These are phyloP conservation scores for Fusarium piperis DNA, from an alignment of 2,329 filamentous ascomycete species.

Conservation along the genomic window DNA sequence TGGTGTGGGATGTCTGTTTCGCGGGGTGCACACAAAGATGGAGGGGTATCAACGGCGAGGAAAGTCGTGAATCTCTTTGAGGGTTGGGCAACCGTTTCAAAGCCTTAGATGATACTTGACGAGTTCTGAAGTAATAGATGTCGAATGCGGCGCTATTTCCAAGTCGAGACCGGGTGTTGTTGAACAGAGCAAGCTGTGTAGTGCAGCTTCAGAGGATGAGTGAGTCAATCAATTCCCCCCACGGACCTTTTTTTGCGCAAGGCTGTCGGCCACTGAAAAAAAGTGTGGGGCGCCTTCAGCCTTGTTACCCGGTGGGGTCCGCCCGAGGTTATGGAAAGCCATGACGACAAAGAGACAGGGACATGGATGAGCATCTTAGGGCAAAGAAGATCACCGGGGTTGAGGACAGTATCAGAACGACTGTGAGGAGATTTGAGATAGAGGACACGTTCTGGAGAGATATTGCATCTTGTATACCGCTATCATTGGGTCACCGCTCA, in stretches of 20 bases:
- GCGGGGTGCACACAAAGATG: conserved; percentile 26
- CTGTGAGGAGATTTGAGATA: background rate
- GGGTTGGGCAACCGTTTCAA: background rate
- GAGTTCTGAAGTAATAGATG: background rate
- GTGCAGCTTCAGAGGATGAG: conserved; percentile 21
- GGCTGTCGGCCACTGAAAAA: conserved; percentile 30
- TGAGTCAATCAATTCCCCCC: conserved; percentile 40
- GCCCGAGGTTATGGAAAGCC: conserved; percentile 5
- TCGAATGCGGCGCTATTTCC: conserved; percentile 1
- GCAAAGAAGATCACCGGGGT: background rate
- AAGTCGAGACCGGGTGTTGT: conserved; percentile 7
- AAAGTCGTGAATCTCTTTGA: conserved; percentile 6
- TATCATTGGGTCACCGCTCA: conserved; percentile 18
- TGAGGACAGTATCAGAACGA: background rate
- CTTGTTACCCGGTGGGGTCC: conserved; percentile 27
- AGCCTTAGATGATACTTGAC: background rate
- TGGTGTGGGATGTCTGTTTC: conserved; percentile 22
- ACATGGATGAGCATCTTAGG: background rate
- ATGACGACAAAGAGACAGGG: conserved; percentile 30
- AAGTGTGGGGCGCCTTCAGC: conserved; percentile 34
- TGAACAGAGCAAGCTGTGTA: conserved; percentile 7
- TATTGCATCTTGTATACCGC: background rate
- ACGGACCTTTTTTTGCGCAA: conserved; percentile 42
- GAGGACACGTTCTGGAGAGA: background rate
- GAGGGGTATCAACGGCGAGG: conserved; percentile 20